Base-by-base conservation (phyloP, 2,329 filamentous ascomycete genomes). In the Penicillium frequentans region DNA sequence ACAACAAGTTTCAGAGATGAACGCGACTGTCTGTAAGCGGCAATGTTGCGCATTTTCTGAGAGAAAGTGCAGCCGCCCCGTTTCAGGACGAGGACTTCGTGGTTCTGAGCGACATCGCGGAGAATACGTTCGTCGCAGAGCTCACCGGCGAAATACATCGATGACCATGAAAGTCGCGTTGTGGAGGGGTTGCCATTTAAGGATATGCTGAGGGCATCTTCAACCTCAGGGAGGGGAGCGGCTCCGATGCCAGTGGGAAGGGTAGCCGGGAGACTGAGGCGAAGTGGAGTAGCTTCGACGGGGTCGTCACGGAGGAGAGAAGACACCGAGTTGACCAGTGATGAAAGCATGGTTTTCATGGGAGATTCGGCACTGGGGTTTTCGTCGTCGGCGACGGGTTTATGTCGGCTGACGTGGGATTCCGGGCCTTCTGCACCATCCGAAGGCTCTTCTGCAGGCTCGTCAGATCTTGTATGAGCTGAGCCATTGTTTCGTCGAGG, bases 1-100 rank as follows among this genome's bases (percentile, higher is more conserved):
- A 98, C 78, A 27, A 98, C 91, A 3, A 98, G 82, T 72, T 96
- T 90, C 19, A 98, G 78, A 1, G 86, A 81, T 3, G 74, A 71
- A 0, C 79, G 72, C 0, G 81, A 79, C 0, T 90, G 87, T 1
- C 86, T 81, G 70, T 88, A 93, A 10, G 85, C 84, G 0, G 93
- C 92, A n/a, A 98, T 92, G 63, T 91, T 93, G 51, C 83, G 81
- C 1, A 98, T 77, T 73, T 99, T 99, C 27, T 88, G 78, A 35
- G 85, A 88, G 73, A 98, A 98, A 24, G 84, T 89, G 77, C 95
- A 99, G 1, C 86, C 86, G 39, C 95, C 93, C 6, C 95, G 86
- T 27, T 85, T 86, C 66, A 98, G 81, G 49, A 96, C 84, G 57
- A 99, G 86, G 58, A 98, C 80, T 51, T 96, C 88, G 75, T 96